Evolutionary conservation across 495 filamentous ascomycete genomes (phyloP).

Genomic region (Tuber melanosporum): DNA sequence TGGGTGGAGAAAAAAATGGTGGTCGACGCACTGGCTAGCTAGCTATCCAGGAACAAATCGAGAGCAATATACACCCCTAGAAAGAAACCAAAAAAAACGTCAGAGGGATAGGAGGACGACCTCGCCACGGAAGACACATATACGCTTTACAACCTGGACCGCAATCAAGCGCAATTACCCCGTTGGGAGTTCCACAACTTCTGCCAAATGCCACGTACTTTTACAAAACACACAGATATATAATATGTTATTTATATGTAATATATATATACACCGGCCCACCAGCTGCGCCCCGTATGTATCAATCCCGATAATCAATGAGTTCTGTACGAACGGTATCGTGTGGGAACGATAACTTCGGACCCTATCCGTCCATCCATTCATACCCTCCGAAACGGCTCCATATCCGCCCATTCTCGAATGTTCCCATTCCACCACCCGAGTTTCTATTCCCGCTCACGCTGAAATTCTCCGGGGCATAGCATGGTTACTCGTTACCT

Average conservation of each 20-base stretch:
- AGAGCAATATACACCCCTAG: neutral
- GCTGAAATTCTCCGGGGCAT: neutral
- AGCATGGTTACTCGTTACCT: too few relatives aligned
- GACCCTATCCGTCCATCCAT: neutral
- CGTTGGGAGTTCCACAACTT: neutral
- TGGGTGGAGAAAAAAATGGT: neutral
- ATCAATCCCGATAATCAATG: too few relatives aligned
- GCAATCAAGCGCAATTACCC: neutral
- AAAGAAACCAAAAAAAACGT: neutral
- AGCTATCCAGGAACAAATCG: neutral
- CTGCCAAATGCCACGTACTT: too few relatives aligned
- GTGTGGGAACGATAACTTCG: neutral
- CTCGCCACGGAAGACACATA: neutral
- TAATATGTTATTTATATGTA: too few relatives aligned
- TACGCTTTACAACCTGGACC: neutral
- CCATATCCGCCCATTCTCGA: neutral
- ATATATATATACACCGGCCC: too few relatives aligned
- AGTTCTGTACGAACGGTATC: too few relatives aligned
- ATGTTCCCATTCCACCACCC: neutral
- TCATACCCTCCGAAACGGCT: neutral
- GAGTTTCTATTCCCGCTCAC: neutral
- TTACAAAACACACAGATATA: too few relatives aligned
- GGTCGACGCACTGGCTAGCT: neutral
- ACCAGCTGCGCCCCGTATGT: too few relatives aligned
- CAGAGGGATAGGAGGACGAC: neutral